Conservation (phyloP, 768 basidiomycete species). For the Cytidiella melzeri region DNA sequence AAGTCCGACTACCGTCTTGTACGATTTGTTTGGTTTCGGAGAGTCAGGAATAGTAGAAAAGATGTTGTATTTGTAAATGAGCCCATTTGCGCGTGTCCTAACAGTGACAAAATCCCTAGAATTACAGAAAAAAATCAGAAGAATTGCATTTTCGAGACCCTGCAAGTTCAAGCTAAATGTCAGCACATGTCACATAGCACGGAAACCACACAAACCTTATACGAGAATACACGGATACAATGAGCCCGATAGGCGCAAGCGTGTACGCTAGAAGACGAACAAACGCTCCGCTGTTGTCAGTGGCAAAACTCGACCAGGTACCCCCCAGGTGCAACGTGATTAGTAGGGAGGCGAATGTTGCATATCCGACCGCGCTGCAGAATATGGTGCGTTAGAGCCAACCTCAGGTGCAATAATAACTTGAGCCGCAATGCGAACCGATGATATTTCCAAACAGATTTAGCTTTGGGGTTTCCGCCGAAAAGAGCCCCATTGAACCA, state of each 20-base stretch:
- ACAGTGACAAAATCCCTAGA: too few relatives aligned
- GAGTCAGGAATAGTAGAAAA: too few relatives aligned
- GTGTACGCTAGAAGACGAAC: slow-evolving; percentile 47
- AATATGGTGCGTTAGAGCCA: not conserved
- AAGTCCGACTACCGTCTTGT: too few relatives aligned
- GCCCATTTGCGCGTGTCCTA: too few relatives aligned
- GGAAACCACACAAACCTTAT: slow-evolving; percentile 32
- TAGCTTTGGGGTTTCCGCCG: slow-evolving; percentile 68
- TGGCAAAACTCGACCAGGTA: slow-evolving; percentile 58
- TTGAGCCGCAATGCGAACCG: slow-evolving; percentile 34
- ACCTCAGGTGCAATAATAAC: not conserved
- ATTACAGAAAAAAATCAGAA: slow-evolving; percentile 22
- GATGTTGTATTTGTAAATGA: too few relatives aligned
- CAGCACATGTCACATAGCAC: not conserved
- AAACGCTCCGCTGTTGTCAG: slow-evolving; percentile 28
- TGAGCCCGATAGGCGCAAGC: slow-evolving; percentile 44
- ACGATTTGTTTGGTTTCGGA: too few relatives aligned
- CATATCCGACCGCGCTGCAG: slow-evolving; percentile 63
- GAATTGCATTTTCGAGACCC: slow-evolving; percentile 63
- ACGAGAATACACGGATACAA: slow-evolving; percentile 41
- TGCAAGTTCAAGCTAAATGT: slow-evolving; percentile 24
- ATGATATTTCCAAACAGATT: slow-evolving; percentile 80
- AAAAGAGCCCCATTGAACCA: slow-evolving; percentile 68
- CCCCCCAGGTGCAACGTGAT: slow-evolving; percentile 67
- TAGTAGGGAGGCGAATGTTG: slow-evolving; percentile 55